phyloP scores from a whole-genome alignment of 2,329 filamentous ascomycete genomes.

The Pezicula rhizophila region DNA sequence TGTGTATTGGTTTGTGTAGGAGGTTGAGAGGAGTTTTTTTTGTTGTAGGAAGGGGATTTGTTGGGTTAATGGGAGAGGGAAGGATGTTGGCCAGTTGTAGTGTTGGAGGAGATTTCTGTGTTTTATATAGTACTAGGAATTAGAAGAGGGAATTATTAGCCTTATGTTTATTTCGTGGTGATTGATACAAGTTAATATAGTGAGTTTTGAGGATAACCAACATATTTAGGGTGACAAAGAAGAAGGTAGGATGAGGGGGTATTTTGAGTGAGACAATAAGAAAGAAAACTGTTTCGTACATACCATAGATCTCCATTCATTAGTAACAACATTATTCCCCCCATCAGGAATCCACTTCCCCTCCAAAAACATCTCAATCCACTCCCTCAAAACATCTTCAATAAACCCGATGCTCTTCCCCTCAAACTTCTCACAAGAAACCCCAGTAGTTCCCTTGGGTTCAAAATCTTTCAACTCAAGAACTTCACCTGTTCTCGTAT shows the following conservation, averaged over 20 bases:
- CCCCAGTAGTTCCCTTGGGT: background rate
- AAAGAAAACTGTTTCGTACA: background rate
- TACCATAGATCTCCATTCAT: conserved; percentile 4
- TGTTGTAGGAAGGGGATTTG: background rate
- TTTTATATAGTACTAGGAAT: background rate
- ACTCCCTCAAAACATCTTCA: conserved; percentile 7
- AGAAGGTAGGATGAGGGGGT: too few relatives aligned
- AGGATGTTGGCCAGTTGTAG: conserved; percentile 7
- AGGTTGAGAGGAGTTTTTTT: too few relatives aligned
- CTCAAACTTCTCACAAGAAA: background rate
- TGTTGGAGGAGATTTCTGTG: conserved; percentile 4
- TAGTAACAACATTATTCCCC: background rate
- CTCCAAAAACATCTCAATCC: conserved; percentile 5
- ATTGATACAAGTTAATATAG: too few relatives aligned
- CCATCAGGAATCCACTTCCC: conserved; percentile 3
- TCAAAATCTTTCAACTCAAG: conserved; percentile 3
- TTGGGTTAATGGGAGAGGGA: conserved; percentile 3
- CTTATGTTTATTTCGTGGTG: too few relatives aligned
- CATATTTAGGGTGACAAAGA: too few relatives aligned
- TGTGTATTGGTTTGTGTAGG: background rate
- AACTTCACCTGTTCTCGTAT: conserved; percentile 8
- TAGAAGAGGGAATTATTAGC: background rate
- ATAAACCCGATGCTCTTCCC: conserved; percentile 2
- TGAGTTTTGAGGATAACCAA: too few relatives aligned
- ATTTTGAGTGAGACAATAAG: background rate